Conservation (phyloP, 495 filamentous ascomycete genomes). For the Trichoderma orchidacearum region DNA sequence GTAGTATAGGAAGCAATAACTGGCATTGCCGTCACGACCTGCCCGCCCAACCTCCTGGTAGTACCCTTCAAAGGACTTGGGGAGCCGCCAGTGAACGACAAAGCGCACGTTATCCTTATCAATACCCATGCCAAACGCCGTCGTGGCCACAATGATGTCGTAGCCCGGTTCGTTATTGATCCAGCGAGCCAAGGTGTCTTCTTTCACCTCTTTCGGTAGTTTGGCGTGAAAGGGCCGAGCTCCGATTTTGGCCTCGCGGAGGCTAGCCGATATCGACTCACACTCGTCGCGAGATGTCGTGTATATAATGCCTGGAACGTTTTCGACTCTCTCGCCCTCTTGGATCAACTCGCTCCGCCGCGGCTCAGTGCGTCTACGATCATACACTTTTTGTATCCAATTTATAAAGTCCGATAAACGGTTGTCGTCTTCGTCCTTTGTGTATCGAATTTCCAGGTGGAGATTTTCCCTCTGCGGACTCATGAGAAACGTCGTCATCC, state of each 20-base stretch:
- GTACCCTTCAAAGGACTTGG: slow-evolving; percentile 86
- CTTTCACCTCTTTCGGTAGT: slow-evolving; percentile 45
- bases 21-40: slow-evolving; percentile 77
- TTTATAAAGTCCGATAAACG: slow-evolving; percentile 51
- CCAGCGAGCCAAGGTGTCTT: slow-evolving; percentile 57
- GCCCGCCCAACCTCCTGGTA: slow-evolving; percentile 93
- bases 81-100: slow-evolving; percentile 84
- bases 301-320: slow-evolving; percentile 81
- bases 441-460: slow-evolving; percentile 88
- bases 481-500: slow-evolving; percentile 63
- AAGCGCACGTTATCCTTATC: slow-evolving; percentile 90
- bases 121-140: slow-evolving; percentile 96
- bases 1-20: slow-evolving; percentile 80
- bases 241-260: slow-evolving; percentile 48
- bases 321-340: slow-evolving; percentile 37
- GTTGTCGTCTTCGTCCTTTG: slow-evolving; percentile 56
- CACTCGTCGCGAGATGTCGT: slow-evolving; percentile 66
- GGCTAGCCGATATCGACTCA: slow-evolving; percentile 53
- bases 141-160: slow-evolving; percentile 87
- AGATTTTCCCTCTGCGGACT: slow-evolving; percentile 72
- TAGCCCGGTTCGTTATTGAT: slow-evolving; percentile 59
- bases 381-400: slow-evolving; percentile 62
- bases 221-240: slow-evolving; percentile 62
- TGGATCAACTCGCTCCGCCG: slow-evolving; percentile 35
- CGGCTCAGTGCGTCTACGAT: slow-evolving; percentile 39